Conservation (phyloP, 108 stramenopile species). For the Cyclotella distinguenda region DNA sequence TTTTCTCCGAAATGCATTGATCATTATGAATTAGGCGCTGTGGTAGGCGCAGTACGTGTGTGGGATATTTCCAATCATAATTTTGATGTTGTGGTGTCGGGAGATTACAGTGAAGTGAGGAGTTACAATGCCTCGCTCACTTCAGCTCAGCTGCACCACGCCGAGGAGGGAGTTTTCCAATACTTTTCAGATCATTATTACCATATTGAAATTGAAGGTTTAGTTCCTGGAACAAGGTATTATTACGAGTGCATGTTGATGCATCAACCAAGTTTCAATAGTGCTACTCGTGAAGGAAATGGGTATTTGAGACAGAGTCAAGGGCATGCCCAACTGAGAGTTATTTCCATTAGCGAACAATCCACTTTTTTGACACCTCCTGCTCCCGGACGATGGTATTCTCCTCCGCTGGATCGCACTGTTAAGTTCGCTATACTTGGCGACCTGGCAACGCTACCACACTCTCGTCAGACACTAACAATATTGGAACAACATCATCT, state of each 20-base stretch:
- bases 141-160: constrained; percentile 9
- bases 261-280: neutral
- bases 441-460: constrained; percentile 31
- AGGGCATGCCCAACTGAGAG: neutral
- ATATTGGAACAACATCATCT: constrained; percentile 18
- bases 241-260: constrained; percentile 53
- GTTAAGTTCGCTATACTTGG: constrained; percentile 46
- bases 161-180: constrained; percentile 14
- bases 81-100: constrained; percentile 6
- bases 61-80: neutral
- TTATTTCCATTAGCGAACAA: constrained; percentile 20
- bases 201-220: constrained; percentile 59
- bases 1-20: constrained; percentile 18
- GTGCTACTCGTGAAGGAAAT: neutral
- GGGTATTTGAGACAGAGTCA: neutral
- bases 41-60: constrained; percentile 17
- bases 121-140: constrained; percentile 28
- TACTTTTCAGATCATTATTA: constrained; percentile 41
- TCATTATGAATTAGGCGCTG: neutral
- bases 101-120: constrained; percentile 10
- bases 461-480: constrained; percentile 25
- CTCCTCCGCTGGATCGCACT: constrained; percentile 26
- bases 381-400: constrained; percentile 27
- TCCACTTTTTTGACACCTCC: constrained; percentile 28
- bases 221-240: constrained; percentile 62